Base-by-base conservation (phyloP, 768 basidiomycete genomes). In the Suillus bovinus region DNA sequence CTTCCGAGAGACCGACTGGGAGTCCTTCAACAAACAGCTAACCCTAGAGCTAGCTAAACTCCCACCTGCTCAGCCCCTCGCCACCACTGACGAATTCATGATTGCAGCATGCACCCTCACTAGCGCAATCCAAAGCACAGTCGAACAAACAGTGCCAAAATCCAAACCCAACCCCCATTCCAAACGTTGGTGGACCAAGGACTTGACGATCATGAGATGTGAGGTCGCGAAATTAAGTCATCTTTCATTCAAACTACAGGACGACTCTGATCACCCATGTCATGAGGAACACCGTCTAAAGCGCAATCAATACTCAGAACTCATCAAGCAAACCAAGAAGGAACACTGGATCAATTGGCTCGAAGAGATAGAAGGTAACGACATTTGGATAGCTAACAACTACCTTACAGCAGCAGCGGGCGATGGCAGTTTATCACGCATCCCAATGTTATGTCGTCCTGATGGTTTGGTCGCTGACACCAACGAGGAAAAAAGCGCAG, bases 271-370 rank as follows among this genome's bases (percentile, higher is more conserved):
- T 22, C 62, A 67, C 47, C 46, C 61, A 0, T 14, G 24, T 20
- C 66, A 67, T 42, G 20, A 46, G 11, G 58, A 65, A 31, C 61
- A 60, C 38, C 22, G 50, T 4, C 8, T 22, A 16, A 55, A 33
- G 5, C 27, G 50, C 0, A 69, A 69, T 34, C 7, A 33, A 31
- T 71, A 69, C 56, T n/a, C 24, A 1, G 63, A 63, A 0, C 29
- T 16, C 13, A 67, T 71, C 16, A 14, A 55, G 17, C 41, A 39
- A 3, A 42, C 68, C 5, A 70, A 73, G 42, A 52, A 38, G 13
- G 61, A 68, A 20, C 72, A 73, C 59, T 72, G 70, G 69, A 8
- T 57, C 0, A 34, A 22, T 10, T 57, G 55, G 61, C 64, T 74
- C 1, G 68, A 68, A 24, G 55, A 63, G 6, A 41, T 41, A 2